Evolutionary conservation across 1,284 basidiomycete genomes (phyloP), one percentile per base, ranked within the genome.

Genomic region (Austroboletus olivaceoglutinosus): DNA sequence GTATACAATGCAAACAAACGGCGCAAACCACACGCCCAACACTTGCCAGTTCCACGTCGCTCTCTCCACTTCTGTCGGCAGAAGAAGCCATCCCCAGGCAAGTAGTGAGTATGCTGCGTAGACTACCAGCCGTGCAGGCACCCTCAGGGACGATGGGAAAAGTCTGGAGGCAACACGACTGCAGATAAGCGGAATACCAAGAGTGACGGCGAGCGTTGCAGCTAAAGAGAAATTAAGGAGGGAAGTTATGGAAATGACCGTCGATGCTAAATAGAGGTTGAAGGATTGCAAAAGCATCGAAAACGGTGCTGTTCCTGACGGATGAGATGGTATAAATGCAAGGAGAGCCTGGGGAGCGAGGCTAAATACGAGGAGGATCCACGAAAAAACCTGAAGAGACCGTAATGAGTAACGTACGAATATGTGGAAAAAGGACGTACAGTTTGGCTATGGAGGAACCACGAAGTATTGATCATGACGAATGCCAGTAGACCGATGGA

Each of bases 181-280:
- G 5, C 76, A 76, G 18, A 80, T 75, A 50, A 87, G 75, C 25
- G 85, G 83, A 48, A 85, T 54, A 27, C 83, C 83, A 13, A 89
- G 76, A 11, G 80, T 58, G 33, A 84, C 66, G 0, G 86, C 83
- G 9, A 93, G 76, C 9, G 78, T 68, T 27, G 86, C 82, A 0
- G 92, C 87, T 18, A 95, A 82, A 5, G 90, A 91, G 70, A 93
- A 95, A 69, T 96, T 97, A 62, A 95, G 82, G 53, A 95, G 85
- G 5, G 91, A 87, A 18, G 83, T 85, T 42, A 91, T 82, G 22
- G 92, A 91, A 58, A 96, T 83, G 51, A 93, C 75, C 6, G 91
- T 86, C 15, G 92, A 91, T 42, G 89, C 80, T 45, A 89, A 68
- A 68, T 93, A 85, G 44, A 93, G 75, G 62, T 85, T 85, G 57